phyloP scores from a whole-genome alignment of 192 early-diverging fungal genomes.

The Pecoramyces ruminantium region DNA sequence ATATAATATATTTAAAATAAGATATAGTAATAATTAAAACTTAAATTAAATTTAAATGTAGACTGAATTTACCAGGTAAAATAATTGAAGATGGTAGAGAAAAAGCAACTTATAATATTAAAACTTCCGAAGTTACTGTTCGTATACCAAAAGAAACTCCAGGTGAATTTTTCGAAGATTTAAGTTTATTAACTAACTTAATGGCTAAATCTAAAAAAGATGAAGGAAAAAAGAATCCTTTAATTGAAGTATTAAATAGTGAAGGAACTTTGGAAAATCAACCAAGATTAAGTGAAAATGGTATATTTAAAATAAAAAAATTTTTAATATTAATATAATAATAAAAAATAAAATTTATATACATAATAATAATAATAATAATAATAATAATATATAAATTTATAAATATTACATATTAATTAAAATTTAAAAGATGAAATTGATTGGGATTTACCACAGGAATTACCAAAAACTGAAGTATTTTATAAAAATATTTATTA shows the following conservation, averaged over 20 bases:
- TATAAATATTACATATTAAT: slow-evolving; percentile 4
- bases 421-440: slow-evolving; percentile 27
- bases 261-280: neutral
- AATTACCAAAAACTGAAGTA: slow-evolving; percentile 24
- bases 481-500: neutral
- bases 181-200: slow-evolving; percentile 79
- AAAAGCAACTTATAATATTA: slow-evolving; percentile 62
- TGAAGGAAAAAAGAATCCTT: slow-evolving; percentile 19
- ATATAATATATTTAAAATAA: too few species aligned
- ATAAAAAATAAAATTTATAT: neutral
- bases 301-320: slow-evolving; percentile 8
- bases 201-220: slow-evolving; percentile 29
- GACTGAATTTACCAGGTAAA: slow-evolving; percentile 61
- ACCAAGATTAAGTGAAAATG: slow-evolving; percentile 5
- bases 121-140: slow-evolving; percentile 50
- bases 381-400: slow-evolving; percentile 21
- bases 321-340: too few species aligned
- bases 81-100: slow-evolving; percentile 75
- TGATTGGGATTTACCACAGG: slow-evolving; percentile 79
- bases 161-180: slow-evolving; percentile 68
- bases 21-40: neutral
- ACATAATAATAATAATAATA: slow-evolving; percentile 10
- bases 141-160: slow-evolving; percentile 58
- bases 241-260: slow-evolving; percentile 43
- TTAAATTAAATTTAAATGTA: slow-evolving; percentile 8